Evolutionary conservation across 305 asterid species (phyloP), one percentile per base, ranked within the genome.

Genomic region (Lippia alba): DNA sequence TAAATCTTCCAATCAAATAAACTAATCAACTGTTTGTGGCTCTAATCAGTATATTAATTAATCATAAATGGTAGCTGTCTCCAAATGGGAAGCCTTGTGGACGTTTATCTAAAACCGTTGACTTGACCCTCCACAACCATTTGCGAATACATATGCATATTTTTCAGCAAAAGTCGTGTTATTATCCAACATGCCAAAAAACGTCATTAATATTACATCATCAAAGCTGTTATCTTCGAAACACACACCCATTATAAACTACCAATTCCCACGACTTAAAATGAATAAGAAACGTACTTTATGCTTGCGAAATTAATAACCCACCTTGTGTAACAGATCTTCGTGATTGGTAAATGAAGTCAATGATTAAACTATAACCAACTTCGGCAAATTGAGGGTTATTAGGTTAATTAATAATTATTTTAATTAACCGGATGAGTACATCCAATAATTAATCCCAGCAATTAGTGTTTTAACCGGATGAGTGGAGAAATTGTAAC

Each of bases 311-410:
- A 36, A 66, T 24, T 24, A 24, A 24, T 24, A 24, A 1, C 30
- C 30, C 30, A n/a, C n/a, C n/a, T n/a, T n/a, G n/a, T n/a, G n/a
- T n/a, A n/a, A n/a, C n/a, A n/a, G n/a, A n/a, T n/a, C n/a, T n/a
- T n/a, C n/a, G 30, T 24, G 30, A 24, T 24, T 24, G 30, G 30
- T 24, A 17, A 68, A 49, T 71, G 39, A 81, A 82, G 87, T 79
- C 85, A 74, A 83, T 54, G 40, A 57, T 36, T 69, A 56, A 64
- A 70, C 40, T 70, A 70, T 39, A 41, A 75, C 70, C 78, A 61
- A 80, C 59, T 71, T 39, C 20, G 50, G 71, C 76, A 62, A 78
- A 57, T 58, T 11, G 17, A 51, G 41, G 20, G 61, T 53, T 61
- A 34, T 41, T 41, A 41, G 8, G 49, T 24, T 24, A 24, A 24